These are phyloP conservation scores for Cynanchum wilfordii DNA, from an alignment of 257 asterid genomes.

Conservation along the genomic window DNA sequence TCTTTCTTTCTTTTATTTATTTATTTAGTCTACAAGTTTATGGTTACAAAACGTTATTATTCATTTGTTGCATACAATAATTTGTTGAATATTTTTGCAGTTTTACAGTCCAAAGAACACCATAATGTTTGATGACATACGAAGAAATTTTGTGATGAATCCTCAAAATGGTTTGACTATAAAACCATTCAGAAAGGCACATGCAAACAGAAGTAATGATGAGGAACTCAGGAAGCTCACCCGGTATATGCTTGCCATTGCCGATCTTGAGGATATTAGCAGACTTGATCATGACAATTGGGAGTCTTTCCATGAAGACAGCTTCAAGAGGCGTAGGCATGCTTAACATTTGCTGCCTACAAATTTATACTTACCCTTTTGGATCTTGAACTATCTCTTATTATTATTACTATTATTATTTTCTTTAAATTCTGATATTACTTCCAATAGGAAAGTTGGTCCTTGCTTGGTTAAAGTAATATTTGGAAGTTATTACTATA, in stretches of 20 bases:
- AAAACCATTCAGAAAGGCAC: constrained; percentile 83
- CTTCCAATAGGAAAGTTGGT: too few relatives aligned
- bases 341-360: constrained; percentile 19
- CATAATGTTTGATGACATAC: constrained; percentile 86
- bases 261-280: constrained; percentile 77
- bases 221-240: constrained; percentile 85
- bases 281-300: constrained; percentile 69
- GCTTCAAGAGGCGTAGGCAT: constrained; percentile 68
- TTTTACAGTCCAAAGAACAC: constrained; percentile 71
- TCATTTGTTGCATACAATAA: neutral
- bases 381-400: too few relatives aligned
- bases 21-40: neutral
- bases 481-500: too few relatives aligned
- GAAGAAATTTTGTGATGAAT: constrained; percentile 95
- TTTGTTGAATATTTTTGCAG: constrained; percentile 33
- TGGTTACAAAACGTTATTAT: too few relatives aligned
- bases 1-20: constrained; percentile 12
- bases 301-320: constrained; percentile 65
- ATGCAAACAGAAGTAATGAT: constrained; percentile 62
- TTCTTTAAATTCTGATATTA: neutral
- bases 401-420: too few relatives aligned
- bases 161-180: constrained; percentile 82
- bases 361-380: neutral
- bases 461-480: too few relatives aligned
- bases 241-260: constrained; percentile 77